Evolutionary conservation across 257 asterid genomes (phyloP), one percentile per base, ranked within the genome.

Genomic region (Przewalskia tangutica): DNA sequence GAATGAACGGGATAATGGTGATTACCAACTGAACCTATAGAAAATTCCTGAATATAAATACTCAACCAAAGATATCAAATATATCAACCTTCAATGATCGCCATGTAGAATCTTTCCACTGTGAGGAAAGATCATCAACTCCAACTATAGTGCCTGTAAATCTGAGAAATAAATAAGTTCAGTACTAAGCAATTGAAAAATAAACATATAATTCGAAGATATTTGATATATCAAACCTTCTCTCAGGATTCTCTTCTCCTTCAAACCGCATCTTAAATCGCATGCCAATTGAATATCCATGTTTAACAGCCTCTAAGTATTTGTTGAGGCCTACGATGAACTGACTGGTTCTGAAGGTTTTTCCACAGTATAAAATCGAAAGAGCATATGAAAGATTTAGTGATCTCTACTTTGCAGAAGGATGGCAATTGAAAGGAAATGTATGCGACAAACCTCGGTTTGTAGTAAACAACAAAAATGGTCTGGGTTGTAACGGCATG

Each of bases 181-280:
- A 75, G 80, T 23, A 27, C 14, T 75, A 23, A 27, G 65, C 23
- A 75, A 59, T 75, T 51, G 23, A 44, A 42, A 50, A 23, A 75
- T 50, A 13, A 75, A 50, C 62, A 75, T 48, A 23, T 38, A 71
- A 20, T 23, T 20, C 18, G 7, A 46, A 32, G 59, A 75, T 8
- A 50, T 50, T 50, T 75, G 55, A 50, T 50, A 17, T 17, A 50
- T 18, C 46, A 50, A 78, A 93, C 97, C 97, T 93, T 86, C 91
- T 89, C 82, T 92, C 97, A 10, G 95, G 95, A 86, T 95, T 89
- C 81, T 92, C 97, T 58, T 93, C 97, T 71, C 90, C 95, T 86
- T 93, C 97, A 84, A 92, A 93, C 1, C 87, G 90, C 97, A 90
- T 92, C 87, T 91, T 92, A 86, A 89, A 92, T 88, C 94, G 92